Evolutionary conservation across 1,139 yeast genomes (phyloP), one percentile per base, ranked within the genome.

Genomic region (Magnusiomyces paraingens): DNA sequence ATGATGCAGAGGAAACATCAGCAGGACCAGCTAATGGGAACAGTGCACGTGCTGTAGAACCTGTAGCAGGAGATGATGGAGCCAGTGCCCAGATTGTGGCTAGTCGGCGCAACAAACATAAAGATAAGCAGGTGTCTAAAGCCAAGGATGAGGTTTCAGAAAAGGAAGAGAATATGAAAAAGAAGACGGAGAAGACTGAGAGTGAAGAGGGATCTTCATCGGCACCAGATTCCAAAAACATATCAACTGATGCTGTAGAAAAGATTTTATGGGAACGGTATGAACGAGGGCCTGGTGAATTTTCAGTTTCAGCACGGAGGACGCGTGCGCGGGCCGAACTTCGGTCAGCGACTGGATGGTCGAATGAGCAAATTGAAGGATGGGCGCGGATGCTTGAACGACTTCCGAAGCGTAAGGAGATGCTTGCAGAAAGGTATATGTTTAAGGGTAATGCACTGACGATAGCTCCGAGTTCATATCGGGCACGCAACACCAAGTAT

Each of bases 341-440:
- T 63, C 80, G 77, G 60, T 64, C 68, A 15, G 71, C 72, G 41
- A 79, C 84, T 0, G 74, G 74, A 1, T 87, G 95, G 96, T 75
- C 90, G 0, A 93, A 90, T 66, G 96, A 88, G 64, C 95, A 89
- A 66, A 80, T 91, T 48, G 97, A 91, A 72, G 96, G 96, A 0
- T 91, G 97, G 97, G 84, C 86, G 1, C 72, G 86, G 57, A 85
- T 86, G 84, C 67, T 90, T 38, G 76, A 79, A 50, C 80, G 79
- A 60, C 80, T 83, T 48, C 90, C 94, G 0, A 71, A 76, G 52
- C 73, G 86, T 40, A 53, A 50, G 46, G 77, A 77, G 58, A 57
- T 80, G 5, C 66, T 86, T 55, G 95, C 86, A 62, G 86, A 83
- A 53, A 78, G 78, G 60, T 83, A 73, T 61, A 71, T 77, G 73